Conservation (phyloP, 176 grass and related monocot genomes). For the Otatea glauca region DNA sequence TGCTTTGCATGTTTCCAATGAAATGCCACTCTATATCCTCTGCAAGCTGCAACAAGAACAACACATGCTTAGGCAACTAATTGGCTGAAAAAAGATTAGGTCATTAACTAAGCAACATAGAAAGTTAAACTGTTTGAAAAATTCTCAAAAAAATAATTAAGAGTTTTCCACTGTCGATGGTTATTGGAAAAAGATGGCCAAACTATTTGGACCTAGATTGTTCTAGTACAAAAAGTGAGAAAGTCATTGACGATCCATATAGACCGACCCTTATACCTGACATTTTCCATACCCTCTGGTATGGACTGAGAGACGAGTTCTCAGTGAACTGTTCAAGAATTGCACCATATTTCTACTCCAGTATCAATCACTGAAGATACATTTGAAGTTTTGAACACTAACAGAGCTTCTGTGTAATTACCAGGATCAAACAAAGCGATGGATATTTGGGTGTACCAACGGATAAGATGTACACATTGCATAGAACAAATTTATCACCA, state of each 20-base stretch:
- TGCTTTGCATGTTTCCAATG: constrained; percentile 90
- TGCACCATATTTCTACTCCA: neutral
- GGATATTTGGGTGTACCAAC: neutral
- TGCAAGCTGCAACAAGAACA: constrained; percentile 71
- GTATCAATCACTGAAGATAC: neutral
- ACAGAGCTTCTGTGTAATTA: neutral
- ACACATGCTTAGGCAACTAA: constrained; percentile 30
- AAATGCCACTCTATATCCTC: constrained; percentile 96
- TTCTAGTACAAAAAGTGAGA: neutral
- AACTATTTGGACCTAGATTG: neutral
- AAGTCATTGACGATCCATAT: neutral
- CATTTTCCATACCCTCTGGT: neutral
- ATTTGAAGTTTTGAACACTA: neutral
- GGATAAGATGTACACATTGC: neutral
- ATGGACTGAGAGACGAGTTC: neutral
- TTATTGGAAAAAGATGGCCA: neutral
- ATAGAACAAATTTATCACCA: constrained; percentile 14
- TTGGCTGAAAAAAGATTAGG: neutral
- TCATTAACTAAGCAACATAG: neutral
- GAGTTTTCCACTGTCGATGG: neutral
- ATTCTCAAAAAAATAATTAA: neutral
- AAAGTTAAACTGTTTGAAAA: neutral
- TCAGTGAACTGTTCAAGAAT: neutral
- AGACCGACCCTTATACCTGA: neutral
- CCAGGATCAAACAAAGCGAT: neutral